phyloP scores from a whole-genome alignment of 176 grass and related monocot genomes.

The Carex myosuroides region DNA sequence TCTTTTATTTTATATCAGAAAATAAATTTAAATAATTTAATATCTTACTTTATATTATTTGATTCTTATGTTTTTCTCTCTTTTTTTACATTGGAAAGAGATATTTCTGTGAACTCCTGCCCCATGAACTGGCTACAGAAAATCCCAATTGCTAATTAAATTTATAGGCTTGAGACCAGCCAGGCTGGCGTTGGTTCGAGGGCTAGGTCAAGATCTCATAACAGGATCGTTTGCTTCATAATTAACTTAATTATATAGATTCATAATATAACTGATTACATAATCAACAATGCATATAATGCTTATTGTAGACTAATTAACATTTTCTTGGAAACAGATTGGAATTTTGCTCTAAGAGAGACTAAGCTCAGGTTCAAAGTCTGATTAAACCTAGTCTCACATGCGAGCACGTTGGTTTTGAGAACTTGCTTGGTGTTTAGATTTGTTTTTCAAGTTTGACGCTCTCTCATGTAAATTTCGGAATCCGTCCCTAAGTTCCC shows the following conservation, averaged over 20 bases:
- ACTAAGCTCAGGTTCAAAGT: conserved; percentile 1
- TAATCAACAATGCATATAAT: background rate
- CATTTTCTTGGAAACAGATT: conserved; percentile 3
- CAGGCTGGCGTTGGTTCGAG: conserved; percentile 9
- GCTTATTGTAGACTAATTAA: background rate
- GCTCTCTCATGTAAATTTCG: conserved; percentile 26
- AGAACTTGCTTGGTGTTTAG: background rate
- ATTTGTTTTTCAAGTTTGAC: background rate
- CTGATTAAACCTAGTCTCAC: conserved; percentile 1
- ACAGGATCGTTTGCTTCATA: conserved; percentile 7
- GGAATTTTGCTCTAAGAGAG: background rate
- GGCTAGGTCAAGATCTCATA: conserved; percentile 15
- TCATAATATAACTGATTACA: background rate
- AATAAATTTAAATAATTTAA: background rate
- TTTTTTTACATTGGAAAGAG: background rate
- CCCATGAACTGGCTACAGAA: background rate
- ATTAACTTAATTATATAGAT: background rate
- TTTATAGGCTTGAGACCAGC: background rate
- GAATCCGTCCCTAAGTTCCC: conserved; percentile 26
- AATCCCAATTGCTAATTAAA: background rate
- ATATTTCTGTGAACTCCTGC: background rate
- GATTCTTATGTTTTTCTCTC: background rate
- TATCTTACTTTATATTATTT: background rate
- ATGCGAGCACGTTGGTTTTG: background rate
- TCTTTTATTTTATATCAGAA: background rate